Evolutionary conservation across 768 basidiomycete genomes (phyloP), one percentile per base, ranked within the genome.

Genomic region (Hysterangium stoloniferum): DNA sequence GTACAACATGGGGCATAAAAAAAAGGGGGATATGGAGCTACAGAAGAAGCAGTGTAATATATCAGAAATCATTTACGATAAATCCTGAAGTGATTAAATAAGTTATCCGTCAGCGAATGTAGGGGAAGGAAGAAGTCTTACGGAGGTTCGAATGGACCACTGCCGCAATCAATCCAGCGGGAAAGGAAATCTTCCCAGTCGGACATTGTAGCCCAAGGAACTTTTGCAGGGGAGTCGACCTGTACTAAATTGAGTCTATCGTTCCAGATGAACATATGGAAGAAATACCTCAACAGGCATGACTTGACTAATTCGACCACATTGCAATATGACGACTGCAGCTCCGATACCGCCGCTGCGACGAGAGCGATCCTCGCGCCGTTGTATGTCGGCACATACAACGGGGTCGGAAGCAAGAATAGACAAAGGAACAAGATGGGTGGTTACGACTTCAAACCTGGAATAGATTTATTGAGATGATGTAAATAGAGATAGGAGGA

Each of bases 361-460:
- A 24, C 87, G 77, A 66, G 83, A 88, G 38, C 87, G 80, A 33
- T 86, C 82, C 60, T 89, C 86, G 56, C 87, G 83, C 45, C 84
- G 78, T 59, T 79, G 78, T 55, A 90, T 86, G 54, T 90, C 87
- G 12, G 74, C 75, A 38, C 79, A 75, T 44, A 90, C 86, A 48
- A 86, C 75, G 0, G 83, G 80, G 58, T 89, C 87, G 47, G 68
- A 69, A 45, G 63, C 66, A 35, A 79, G 80, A 58, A 89, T 77
- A 36, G 78, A 73, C 52, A 82, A 69, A 6, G 84, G 79, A 44
- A 89, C 84, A 59, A 88, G 65, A 52, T 86, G 84, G 0, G 86
- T 84, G 9, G 74, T 71, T 53, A 74, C 71, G 57, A 90, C 65
- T 22, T 78, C 73, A 71, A 89, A 88, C 57, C 84, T 87, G 48